Evolutionary conservation across 176 grass and related monocot species (phyloP).

Genomic region (Zoysia pacifica): DNA sequence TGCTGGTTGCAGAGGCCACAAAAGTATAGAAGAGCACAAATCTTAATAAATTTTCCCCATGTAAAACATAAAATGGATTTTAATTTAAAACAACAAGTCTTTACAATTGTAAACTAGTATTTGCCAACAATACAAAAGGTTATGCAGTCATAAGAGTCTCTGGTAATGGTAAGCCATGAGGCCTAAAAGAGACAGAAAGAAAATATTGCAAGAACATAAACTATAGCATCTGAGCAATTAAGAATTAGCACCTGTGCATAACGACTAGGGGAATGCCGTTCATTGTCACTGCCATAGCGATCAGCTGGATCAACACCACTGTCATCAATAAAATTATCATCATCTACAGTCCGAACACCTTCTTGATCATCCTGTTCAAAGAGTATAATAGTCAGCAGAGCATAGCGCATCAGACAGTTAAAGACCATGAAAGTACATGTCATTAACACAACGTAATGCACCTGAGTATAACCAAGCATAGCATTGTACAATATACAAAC

Average conservation of each 20-base stretch:
- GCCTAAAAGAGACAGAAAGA: not conserved
- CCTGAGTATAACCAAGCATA: not conserved
- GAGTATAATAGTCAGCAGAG: slow-evolving; percentile 1
- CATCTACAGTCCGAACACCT: slow-evolving; percentile 77
- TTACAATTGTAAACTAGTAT: no score
- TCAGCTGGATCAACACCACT: slow-evolving; percentile 83
- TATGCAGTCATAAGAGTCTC: not conserved
- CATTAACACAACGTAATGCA: not conserved
- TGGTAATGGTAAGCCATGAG: not conserved
- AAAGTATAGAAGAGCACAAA: not conserved
- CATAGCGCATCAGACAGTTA: not conserved
- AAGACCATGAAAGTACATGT: slow-evolving; percentile 8
- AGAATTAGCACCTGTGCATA: slow-evolving; percentile 64
- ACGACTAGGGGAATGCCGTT: slow-evolving; percentile 58
- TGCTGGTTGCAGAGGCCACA: slow-evolving; percentile 2
- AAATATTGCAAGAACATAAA: not conserved
- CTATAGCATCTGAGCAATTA: slow-evolving; percentile 3
- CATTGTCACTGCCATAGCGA: slow-evolving; percentile 90
- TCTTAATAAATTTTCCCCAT: not conserved
- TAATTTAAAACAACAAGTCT: not conserved
- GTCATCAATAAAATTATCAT: slow-evolving; percentile 98
- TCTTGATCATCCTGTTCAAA: slow-evolving; percentile 93
- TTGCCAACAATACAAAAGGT: not conserved
- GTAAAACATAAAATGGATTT: not conserved
- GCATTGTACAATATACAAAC: not conserved